These are phyloP conservation scores for Microsporum audouinii DNA, from an alignment of 2,329 filamentous ascomycete genomes.

Conservation along the genomic window DNA sequence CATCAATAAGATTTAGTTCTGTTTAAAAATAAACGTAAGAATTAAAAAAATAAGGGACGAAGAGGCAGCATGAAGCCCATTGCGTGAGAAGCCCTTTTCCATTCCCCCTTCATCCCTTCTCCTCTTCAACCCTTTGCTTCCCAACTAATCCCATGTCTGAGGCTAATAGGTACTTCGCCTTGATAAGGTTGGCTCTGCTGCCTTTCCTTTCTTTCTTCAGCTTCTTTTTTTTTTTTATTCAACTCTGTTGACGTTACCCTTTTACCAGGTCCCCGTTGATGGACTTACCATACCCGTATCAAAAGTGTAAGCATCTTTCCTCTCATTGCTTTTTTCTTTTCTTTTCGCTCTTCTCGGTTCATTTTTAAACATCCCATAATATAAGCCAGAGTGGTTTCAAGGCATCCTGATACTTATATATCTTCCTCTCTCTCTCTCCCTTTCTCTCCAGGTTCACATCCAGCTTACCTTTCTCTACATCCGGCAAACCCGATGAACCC, in stretches of 20 bases:
- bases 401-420: neutral
- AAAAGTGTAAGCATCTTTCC: neutral
- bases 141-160: neutral
- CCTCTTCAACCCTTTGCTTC: neutral
- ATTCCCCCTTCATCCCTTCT: neutral
- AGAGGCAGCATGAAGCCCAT: neutral
- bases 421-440: neutral
- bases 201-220: neutral
- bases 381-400: neutral
- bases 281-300: neutral
- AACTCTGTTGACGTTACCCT: neutral
- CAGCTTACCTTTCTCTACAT: neutral
- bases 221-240: neutral
- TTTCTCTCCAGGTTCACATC: too few relatives aligned
- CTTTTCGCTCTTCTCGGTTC: neutral
- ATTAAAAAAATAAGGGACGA: neutral
- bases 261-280: constrained; percentile 2
- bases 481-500: neutral
- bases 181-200: neutral
- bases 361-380: neutral
- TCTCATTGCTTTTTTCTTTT: neutral
- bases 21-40: neutral
- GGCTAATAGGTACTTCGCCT: neutral
- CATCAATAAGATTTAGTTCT: neutral
- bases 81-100: neutral